Evolutionary conservation across 139 green algal genomes (phyloP).

Genomic region (Chlorella ohadii): DNA sequence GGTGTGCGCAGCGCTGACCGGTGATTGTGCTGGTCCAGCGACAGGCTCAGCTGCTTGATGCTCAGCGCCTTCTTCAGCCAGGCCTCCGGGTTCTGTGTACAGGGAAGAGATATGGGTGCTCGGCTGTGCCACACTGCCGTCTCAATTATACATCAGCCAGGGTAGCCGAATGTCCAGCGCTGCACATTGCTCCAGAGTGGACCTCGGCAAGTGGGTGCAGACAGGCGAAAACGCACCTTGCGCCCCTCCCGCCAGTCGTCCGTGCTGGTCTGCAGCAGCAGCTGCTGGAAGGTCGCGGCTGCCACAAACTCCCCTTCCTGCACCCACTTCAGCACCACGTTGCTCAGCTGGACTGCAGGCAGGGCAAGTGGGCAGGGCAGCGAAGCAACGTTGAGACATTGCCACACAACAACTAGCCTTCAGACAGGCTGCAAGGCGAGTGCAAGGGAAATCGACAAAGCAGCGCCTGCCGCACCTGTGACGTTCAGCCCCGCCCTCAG

Average conservation of each 20-base stretch:
- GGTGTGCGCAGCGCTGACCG: background rate
- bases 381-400: background rate
- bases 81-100: slow-evolving; percentile 43
- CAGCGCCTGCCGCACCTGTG: slow-evolving; percentile 4
- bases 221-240: background rate
- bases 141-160: too few species aligned
- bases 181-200: too few species aligned
- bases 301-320: slow-evolving; percentile 26
- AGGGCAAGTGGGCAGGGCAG: too few species aligned
- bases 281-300: slow-evolving; percentile 40
- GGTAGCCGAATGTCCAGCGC: too few species aligned
- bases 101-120: too few species aligned
- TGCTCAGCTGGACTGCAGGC: slow-evolving; percentile 48
- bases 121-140: too few species aligned
- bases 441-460: too few species aligned
- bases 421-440: too few species aligned
- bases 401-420: too few species aligned
- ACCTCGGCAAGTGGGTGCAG: background rate
- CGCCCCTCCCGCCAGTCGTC: slow-evolving; percentile 38
- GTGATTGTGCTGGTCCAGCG: slow-evolving; percentile 25
- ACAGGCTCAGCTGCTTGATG: slow-evolving; percentile 41
- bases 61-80: slow-evolving; percentile 57
- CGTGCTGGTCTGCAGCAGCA: slow-evolving; percentile 36
- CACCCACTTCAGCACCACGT: slow-evolving; percentile 56
- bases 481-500: slow-evolving; percentile 55